Conservation (phyloP, 371 early-diverging fungal genomes). For the Syncephalastrum sp. region DNA sequence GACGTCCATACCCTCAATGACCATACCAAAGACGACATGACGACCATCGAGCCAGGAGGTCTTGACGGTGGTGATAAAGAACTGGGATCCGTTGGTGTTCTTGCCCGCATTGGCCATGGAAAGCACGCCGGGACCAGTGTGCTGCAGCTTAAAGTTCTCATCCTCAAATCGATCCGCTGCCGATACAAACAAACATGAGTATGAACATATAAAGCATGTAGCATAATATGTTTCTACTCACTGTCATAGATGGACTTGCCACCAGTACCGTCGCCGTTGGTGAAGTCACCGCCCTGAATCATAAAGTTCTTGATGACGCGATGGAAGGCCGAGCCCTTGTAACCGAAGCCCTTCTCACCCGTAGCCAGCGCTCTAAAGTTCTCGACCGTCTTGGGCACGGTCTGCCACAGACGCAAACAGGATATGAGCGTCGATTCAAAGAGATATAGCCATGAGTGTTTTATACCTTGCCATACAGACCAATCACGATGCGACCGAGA, state of each 20-base stretch:
- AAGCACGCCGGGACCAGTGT: slow-evolving; percentile 80
- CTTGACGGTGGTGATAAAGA: slow-evolving; percentile 88
- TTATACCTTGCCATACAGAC: slow-evolving; percentile 70
- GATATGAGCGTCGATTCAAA: background rate
- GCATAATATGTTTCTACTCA: slow-evolving; percentile 6
- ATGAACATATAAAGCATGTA: background rate
- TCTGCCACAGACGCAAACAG: slow-evolving; percentile 25
- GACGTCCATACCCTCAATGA: slow-evolving; percentile 80
- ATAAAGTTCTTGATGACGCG: slow-evolving; percentile 89
- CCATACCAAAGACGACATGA: slow-evolving; percentile 92
- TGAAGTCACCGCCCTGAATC: slow-evolving; percentile 87
- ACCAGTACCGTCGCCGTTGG: slow-evolving; percentile 88
- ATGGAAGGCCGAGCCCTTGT: slow-evolving; percentile 88
- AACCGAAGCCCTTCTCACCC: slow-evolving; percentile 79
- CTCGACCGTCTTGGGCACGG: slow-evolving; percentile 81
- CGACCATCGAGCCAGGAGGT: slow-evolving; percentile 82
- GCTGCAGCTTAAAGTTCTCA: slow-evolving; percentile 93
- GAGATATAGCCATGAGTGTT: background rate
- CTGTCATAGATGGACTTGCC: slow-evolving; percentile 93
- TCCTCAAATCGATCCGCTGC: slow-evolving; percentile 78
- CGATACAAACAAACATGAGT: background rate
- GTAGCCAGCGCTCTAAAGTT: slow-evolving; percentile 91
- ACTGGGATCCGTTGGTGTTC: slow-evolving; percentile 98
- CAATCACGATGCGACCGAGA: slow-evolving; percentile 87
- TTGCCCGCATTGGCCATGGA: slow-evolving; percentile 96